Conservation (phyloP, 192 early-diverging fungal genomes). For the Chytriomyces sp. region DNA sequence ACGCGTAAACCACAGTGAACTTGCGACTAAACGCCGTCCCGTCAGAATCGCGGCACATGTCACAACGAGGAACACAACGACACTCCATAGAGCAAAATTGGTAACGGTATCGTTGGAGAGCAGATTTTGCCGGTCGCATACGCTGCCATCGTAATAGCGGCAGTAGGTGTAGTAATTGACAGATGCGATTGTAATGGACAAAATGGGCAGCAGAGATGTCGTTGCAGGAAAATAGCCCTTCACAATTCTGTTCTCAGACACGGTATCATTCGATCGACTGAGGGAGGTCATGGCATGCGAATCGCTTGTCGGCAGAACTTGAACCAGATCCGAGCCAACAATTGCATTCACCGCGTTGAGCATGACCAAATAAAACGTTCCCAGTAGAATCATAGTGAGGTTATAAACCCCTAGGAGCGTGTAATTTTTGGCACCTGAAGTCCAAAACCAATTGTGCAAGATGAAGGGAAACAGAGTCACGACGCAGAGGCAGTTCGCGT, state of each 20-base stretch:
- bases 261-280: background rate
- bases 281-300: background rate
- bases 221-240: background rate
- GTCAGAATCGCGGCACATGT: background rate
- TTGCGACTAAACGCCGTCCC: background rate
- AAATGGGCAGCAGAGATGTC: background rate
- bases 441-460: conserved; percentile 29
- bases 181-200: conserved; percentile 8
- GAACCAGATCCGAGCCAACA: background rate
- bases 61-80: background rate
- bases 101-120: background rate
- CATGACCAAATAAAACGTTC: background rate
- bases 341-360: background rate
- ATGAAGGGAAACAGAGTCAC: conserved; percentile 25
- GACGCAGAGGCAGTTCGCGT: conserved; percentile 23
- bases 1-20: background rate
- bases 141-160: conserved; percentile 16
- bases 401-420: conserved; percentile 26
- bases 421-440: conserved; percentile 15
- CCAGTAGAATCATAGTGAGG: conserved; percentile 5
- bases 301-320: background rate
- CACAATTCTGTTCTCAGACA: background rate
- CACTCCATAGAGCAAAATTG: conserved; percentile 17
- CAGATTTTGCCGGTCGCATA: background rate
- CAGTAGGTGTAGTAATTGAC: conserved; percentile 33